Evolutionary conservation across 2,329 filamentous ascomycete genomes (phyloP).

Genomic region (Fusarium pseudonygamai): DNA sequence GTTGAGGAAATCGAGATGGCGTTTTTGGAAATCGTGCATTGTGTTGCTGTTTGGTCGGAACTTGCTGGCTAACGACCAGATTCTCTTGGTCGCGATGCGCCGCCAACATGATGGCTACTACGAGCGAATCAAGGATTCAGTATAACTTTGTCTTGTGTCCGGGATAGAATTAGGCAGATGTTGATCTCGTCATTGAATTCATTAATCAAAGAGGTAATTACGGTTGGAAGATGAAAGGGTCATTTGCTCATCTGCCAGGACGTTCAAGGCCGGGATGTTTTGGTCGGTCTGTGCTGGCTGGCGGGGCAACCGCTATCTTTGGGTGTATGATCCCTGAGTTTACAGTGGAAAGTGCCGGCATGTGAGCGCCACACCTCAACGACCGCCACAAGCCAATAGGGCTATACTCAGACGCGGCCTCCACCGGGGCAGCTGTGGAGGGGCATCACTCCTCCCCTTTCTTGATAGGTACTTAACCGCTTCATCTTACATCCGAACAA

Average conservation of each 20-base stretch:
- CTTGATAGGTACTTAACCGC: constrained; percentile 46
- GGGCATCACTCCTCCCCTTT: constrained; percentile 52
- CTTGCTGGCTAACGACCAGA: constrained; percentile 78
- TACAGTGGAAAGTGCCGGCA: constrained; percentile 25
- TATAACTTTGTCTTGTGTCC: constrained; percentile 15
- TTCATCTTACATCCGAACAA: constrained; percentile 47
- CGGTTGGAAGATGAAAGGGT: constrained; percentile 28
- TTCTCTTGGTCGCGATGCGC: constrained; percentile 89
- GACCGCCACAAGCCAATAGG: constrained; percentile 44
- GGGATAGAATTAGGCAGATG: constrained; percentile 8
- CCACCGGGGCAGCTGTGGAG: constrained; percentile 47
- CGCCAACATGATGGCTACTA: constrained; percentile 70
- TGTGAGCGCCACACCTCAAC: constrained; percentile 40
- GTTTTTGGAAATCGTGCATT: constrained; percentile 84
- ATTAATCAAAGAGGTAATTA: constrained; percentile 33
- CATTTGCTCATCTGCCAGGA: constrained; percentile 7
- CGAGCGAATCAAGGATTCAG: constrained; percentile 16
- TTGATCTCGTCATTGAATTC: constrained; percentile 18
- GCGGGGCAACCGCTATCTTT: constrained; percentile 43
- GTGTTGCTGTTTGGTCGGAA: constrained; percentile 77
- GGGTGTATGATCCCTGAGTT: background rate
- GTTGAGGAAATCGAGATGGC: constrained; percentile 78
- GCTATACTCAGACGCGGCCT: constrained; percentile 31
- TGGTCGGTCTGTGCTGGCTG: constrained; percentile 39
- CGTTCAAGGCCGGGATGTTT: constrained; percentile 32